Conservation (phyloP, 1,284 basidiomycete species). For the Ustilago trichophora region DNA sequence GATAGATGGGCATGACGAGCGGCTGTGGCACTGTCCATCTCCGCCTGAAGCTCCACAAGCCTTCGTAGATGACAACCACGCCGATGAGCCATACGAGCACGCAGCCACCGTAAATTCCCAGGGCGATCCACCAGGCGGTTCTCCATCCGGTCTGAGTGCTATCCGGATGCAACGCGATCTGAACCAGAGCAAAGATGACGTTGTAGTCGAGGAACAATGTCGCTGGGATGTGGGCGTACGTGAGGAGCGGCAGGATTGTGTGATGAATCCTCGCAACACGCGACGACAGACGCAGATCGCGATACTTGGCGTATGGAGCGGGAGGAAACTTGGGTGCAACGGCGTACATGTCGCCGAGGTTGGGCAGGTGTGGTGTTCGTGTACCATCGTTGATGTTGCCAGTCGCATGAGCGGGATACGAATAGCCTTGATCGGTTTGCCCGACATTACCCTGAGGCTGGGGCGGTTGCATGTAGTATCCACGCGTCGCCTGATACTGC, state of each 20-base stretch:
- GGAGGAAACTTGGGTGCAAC: constrained; percentile 28
- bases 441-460: neutral
- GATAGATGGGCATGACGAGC: constrained; percentile 46
- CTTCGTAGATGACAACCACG: constrained; percentile 46
- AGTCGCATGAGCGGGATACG: neutral
- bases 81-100: constrained; percentile 42
- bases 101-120: constrained; percentile 37
- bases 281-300: constrained; percentile 16
- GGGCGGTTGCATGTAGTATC: constrained; percentile 2
- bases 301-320: constrained; percentile 16
- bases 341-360: constrained; percentile 19
- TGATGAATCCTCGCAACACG: constrained; percentile 38
- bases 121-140: constrained; percentile 51
- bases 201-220: constrained; percentile 66
- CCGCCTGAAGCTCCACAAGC: constrained; percentile 25
- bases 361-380: constrained; percentile 8
- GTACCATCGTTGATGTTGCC: constrained; percentile 2
- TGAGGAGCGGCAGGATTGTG: constrained; percentile 32
- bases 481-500: neutral
- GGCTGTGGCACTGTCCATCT: constrained; percentile 34
- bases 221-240: constrained; percentile 54
- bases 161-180: constrained; percentile 55
- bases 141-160: constrained; percentile 4
- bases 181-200: constrained; percentile 58
- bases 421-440: neutral